Evolutionary conservation across 2,329 filamentous ascomycete species (phyloP), one percentile per base, ranked within the genome.

Genomic region (Ophiostoma himal-ulmi): DNA sequence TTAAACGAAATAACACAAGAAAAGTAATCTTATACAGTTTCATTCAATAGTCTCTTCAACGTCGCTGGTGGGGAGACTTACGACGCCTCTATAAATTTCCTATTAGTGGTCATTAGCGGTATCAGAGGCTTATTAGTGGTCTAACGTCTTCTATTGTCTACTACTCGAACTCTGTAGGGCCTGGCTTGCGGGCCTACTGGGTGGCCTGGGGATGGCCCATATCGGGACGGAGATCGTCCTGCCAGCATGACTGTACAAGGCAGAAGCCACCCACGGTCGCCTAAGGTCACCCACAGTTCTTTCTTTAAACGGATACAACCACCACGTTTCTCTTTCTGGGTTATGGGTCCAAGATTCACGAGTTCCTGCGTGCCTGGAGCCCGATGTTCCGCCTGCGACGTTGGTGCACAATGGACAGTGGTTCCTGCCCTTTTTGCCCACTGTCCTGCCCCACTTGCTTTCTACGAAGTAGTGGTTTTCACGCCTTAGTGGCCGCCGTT

Each of bases 1-100:
- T 2, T 22, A 62, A 17, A 26, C 57, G 57, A 62, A 62, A 62
- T 62, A 62, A 62, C 57, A 30, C 57, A 30, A 62, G 57, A 62
- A 26, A 62, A 26, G 57, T 14, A 62, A 62, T 62, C 57, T 62
- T 62, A 62, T 26, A 30, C 30, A 30, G 30, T 30, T 30, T 30
- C 30, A 30, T 30, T 30, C 30, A 30, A 30, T 30, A 30, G 2
- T 30, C 30, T 30, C 30, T 30, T 62, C 57, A 34, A 62, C 36
- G 20, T 30, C 57, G 26, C 26, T 14, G 22, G 57, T 62, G 57
- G 57, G 57, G 57, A 62, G 57, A 34, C 57, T 60, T 62, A 62
- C 57, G 57, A 62, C 57, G 57, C 57, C 22, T 30, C 57, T 7
- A 34, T 13, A 62, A 62, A 62, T 62, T 34, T 34, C 6, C 11